phyloP scores from a whole-genome alignment of 352 stramenopile species.

The Phytophthora chlamydospora region DNA sequence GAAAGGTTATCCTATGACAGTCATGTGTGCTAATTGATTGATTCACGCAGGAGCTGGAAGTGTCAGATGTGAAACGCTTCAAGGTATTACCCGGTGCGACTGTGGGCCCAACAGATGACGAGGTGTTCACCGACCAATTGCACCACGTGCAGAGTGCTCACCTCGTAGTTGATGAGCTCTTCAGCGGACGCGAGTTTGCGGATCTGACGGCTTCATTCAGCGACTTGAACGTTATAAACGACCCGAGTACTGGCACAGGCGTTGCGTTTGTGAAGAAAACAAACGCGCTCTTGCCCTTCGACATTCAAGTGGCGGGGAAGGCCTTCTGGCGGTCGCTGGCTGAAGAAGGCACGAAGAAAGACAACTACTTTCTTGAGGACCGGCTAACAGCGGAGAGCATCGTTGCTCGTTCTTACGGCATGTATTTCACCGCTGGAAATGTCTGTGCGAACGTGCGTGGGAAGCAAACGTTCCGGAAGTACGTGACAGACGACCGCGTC shows the following conservation, averaged over 20 bases:
- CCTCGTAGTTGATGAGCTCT: conserved; percentile 25
- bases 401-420: conserved; percentile 26
- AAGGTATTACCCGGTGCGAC: conserved; percentile 10
- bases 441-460: conserved; percentile 45
- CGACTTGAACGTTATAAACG: conserved; percentile 23
- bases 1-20: background rate
- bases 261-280: conserved; percentile 44
- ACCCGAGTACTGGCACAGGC: conserved; percentile 15
- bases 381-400: conserved; percentile 30
- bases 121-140: conserved; percentile 39
- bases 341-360: conserved; percentile 31
- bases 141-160: conserved; percentile 23
- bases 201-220: conserved; percentile 12
- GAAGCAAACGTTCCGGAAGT: conserved; percentile 53
- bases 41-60: conserved; percentile 15
- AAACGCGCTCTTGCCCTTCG: conserved; percentile 42
- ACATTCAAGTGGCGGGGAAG: conserved; percentile 28
- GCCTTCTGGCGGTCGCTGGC: conserved; percentile 48
- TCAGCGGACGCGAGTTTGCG: conserved; percentile 24
- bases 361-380: conserved; percentile 38
- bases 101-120: conserved; percentile 22
- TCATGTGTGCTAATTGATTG: background rate
- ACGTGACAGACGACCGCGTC: conserved; percentile 30
- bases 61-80: conserved; percentile 24
- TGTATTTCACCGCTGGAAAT: conserved; percentile 28